Evolutionary conservation across 441 rosid genomes (phyloP).

Genomic region (Sinapis alba): DNA sequence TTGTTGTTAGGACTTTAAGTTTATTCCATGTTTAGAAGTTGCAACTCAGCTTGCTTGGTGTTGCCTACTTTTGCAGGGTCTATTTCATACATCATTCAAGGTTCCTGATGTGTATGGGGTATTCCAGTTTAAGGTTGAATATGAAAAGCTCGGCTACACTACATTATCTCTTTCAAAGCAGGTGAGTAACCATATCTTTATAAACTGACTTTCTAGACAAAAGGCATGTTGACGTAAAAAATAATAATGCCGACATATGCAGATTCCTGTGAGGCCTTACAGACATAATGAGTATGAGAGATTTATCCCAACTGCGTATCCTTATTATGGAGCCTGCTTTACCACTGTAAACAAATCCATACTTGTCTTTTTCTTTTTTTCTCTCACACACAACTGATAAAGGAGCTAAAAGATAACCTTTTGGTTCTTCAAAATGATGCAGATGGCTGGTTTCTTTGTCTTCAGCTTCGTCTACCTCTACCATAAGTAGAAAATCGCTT

Average conservation of each 20-base stretch:
- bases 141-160: conserved; percentile 69
- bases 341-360: conserved; percentile 47
- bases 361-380: not conserved
- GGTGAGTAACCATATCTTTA: conserved; percentile 38
- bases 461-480: conserved; percentile 70
- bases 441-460: conserved; percentile 84
- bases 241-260: conserved; percentile 31
- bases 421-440: conserved; percentile 23
- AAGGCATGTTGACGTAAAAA: not conserved
- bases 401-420: conserved; percentile 9
- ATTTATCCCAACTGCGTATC: conserved; percentile 69
- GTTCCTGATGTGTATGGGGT: conserved; percentile 85
- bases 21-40: conserved; percentile 5
- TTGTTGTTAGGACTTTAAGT: not conserved
- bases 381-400: not conserved
- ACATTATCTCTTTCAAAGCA: conserved; percentile 71
- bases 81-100: conserved; percentile 64
- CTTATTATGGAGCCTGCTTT: conserved; percentile 79
- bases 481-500: conserved; percentile 47
- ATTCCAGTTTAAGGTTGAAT: conserved; percentile 80
- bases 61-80: conserved; percentile 51
- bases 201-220: not conserved
- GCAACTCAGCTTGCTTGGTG: conserved; percentile 19
- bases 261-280: conserved; percentile 82
- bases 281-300: conserved; percentile 79